Percentiles rank a stretch among this genome's conserved stretches.
These are phyloP conservation scores for Naumovozyma dairenensis DNA, from an alignment of 805 yeast genomes.

Conservation along the genomic window DNA sequence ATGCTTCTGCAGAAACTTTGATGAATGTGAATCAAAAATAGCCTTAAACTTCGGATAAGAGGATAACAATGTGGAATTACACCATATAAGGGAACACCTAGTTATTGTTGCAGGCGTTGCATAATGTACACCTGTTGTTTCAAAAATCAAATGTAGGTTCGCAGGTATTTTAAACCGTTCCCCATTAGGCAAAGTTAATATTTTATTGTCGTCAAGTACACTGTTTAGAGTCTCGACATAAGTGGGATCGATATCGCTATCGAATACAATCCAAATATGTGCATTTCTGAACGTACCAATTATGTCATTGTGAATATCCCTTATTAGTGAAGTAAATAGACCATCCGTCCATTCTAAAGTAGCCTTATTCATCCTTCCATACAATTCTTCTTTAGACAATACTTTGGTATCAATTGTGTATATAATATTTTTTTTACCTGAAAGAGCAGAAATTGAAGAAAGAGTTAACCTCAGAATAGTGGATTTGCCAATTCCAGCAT, in stretches of 20 bases:
- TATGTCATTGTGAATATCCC: slow-evolving; percentile 36
- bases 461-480: slow-evolving; percentile 41
- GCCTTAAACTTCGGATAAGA: too few species aligned
- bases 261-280: slow-evolving; percentile 74
- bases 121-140: slow-evolving; percentile 51
- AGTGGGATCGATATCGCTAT: slow-evolving; percentile 87
- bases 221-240: slow-evolving; percentile 91
- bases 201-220: slow-evolving; percentile 78
- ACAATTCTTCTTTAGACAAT: slow-evolving; percentile 51
- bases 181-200: slow-evolving; percentile 80
- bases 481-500: slow-evolving; percentile 67
- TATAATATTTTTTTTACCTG: slow-evolving; percentile 30
- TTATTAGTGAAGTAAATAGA: slow-evolving; percentile 53
- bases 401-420: slow-evolving; percentile 68
- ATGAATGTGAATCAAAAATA: too few species aligned
- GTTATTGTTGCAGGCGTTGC: slow-evolving; percentile 90
- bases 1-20: too few species aligned
- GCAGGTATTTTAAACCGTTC: slow-evolving; percentile 64
- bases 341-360: slow-evolving; percentile 95
- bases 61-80: slow-evolving; percentile 17
- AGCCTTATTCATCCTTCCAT: slow-evolving; percentile 60
- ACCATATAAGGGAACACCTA: slow-evolving; percentile 83
- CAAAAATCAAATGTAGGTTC: slow-evolving; percentile 62
- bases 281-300: slow-evolving; percentile 31
- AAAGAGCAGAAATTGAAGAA: slow-evolving; percentile 32